Evolutionary conservation across 805 yeast species (phyloP).

Genomic region (Jamesozyma rosinii): DNA sequence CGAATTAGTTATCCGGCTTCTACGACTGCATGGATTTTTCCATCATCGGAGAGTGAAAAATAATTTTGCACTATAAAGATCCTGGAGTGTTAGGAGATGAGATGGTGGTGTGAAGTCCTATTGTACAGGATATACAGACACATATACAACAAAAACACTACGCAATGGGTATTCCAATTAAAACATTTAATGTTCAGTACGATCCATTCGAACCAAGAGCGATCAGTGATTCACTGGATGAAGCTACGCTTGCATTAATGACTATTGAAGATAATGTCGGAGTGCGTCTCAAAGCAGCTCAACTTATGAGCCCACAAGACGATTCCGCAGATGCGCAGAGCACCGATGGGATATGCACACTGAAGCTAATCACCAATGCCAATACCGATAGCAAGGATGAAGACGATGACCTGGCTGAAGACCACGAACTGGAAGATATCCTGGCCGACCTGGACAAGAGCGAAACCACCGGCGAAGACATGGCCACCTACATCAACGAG

Average conservation of each 20-base stretch:
- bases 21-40: too few relatives aligned
- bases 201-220: background rate
- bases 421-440: constrained; percentile 34
- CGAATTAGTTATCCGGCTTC: too few relatives aligned
- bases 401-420: background rate
- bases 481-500: constrained; percentile 63
- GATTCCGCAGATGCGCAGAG: background rate
- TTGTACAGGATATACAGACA: too few relatives aligned
- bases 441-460: constrained; percentile 27
- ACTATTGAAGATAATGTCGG: background rate
- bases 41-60: too few relatives aligned
- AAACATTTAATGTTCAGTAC: background rate
- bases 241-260: background rate
- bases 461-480: constrained; percentile 34
- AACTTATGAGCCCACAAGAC: background rate
- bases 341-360: background rate
- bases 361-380: background rate
- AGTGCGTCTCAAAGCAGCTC: background rate
- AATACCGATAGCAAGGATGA: background rate
- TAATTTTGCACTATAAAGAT: too few relatives aligned
- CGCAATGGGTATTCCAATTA: background rate
- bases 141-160: too few relatives aligned
- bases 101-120: too few relatives aligned
- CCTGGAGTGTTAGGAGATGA: too few relatives aligned
- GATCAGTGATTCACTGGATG: background rate